These are phyloP conservation scores for Fusarium sp. DNA, from an alignment of 2,329 filamentous ascomycete species.

Conservation along the genomic window DNA sequence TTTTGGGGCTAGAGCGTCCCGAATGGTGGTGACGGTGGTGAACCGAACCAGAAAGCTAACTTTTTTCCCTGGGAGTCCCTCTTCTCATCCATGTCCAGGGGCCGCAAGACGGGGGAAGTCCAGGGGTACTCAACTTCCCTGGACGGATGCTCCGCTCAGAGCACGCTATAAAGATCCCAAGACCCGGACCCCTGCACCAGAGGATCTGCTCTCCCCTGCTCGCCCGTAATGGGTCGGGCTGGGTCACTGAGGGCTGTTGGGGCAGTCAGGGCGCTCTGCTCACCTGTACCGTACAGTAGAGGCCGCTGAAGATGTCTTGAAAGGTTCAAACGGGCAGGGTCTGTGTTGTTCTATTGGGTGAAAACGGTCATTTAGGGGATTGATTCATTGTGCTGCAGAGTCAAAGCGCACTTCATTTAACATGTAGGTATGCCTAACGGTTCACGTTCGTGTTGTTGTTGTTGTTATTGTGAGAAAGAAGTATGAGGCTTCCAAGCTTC, in stretches of 20 bases:
- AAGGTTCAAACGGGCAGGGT: conserved; percentile 12
- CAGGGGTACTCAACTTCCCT: conserved; percentile 3
- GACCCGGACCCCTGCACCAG: conserved; percentile 30
- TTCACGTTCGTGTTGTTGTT: not conserved
- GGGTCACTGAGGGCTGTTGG: conserved; percentile 20
- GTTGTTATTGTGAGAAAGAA: not conserved
- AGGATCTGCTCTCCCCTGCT: conserved; percentile 32
- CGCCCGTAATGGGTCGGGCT: not conserved
- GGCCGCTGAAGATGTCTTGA: conserved; percentile 37
- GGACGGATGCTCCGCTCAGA: not conserved
- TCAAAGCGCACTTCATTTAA: conserved; percentile 21
- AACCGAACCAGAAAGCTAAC: conserved; percentile 18
- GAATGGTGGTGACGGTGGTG: conserved; percentile 41
- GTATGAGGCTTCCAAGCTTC: not conserved
- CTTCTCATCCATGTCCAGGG: conserved; percentile 32
- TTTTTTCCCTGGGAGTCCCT: not conserved
- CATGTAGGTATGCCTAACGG: not conserved
- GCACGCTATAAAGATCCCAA: not conserved
- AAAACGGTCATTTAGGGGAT: not conserved
- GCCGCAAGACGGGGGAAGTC: conserved; percentile 29
- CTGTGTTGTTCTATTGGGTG: conserved; percentile 31
- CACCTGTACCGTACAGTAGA: conserved; percentile 10
- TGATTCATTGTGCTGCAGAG: conserved; percentile 22
- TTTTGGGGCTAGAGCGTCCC: conserved; percentile 31
- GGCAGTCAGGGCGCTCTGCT: conserved; percentile 5